Conservation (phyloP, 768 basidiomycete species). For the Leccinum broughii region DNA sequence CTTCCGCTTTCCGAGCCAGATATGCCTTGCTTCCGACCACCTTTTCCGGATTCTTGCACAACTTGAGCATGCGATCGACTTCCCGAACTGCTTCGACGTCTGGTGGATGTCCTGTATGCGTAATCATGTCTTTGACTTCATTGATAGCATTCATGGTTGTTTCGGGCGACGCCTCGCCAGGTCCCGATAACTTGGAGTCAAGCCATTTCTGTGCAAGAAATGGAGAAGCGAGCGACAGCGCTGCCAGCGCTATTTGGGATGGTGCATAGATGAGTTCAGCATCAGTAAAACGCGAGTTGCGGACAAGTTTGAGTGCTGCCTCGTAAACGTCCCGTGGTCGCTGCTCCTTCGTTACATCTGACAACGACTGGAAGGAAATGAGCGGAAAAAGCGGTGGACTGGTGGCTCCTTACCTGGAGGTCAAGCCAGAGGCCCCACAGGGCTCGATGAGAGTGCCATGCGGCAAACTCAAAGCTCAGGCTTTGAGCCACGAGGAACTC, state of each 20-base stretch:
- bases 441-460: conserved; percentile 89
- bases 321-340: conserved; percentile 61
- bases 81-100: conserved; percentile 83
- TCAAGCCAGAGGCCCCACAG: conserved; percentile 89
- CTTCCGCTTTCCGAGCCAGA: conserved; percentile 66
- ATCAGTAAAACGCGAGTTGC: conserved; percentile 85
- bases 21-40: conserved; percentile 87
- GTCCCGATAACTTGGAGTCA: conserved; percentile 36
- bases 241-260: conserved; percentile 89
- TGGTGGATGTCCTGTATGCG: conserved; percentile 57
- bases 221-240: conserved; percentile 65
- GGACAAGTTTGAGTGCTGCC: conserved; percentile 62
- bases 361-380: conserved; percentile 49
- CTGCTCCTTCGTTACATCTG: conserved; percentile 49
- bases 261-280: conserved; percentile 90
- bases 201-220: conserved; percentile 64
- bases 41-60: conserved; percentile 97
- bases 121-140: conserved; percentile 57
- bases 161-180: conserved; percentile 14
- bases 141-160: conserved; percentile 35
- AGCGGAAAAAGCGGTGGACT: conserved; percentile 6
- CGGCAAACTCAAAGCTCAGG: conserved; percentile 89
- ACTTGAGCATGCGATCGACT: conserved; percentile 81
- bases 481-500: conserved; percentile 97
- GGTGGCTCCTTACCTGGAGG: conserved; percentile 60